Conservation (phyloP, 805 yeast species). For the Wickerhamiella dianesei region DNA sequence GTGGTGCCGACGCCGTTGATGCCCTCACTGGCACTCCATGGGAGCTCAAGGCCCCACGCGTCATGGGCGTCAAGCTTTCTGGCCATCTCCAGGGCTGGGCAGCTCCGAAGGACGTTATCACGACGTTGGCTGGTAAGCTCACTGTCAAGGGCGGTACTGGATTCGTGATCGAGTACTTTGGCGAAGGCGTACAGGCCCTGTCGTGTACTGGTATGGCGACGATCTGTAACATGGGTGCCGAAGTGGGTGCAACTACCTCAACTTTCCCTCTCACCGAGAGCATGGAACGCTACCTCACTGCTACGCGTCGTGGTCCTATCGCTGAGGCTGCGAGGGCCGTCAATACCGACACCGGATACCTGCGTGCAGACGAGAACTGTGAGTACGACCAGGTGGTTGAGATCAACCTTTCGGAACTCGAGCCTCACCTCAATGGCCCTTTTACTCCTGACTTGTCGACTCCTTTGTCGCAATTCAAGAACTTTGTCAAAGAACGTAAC, state of each 20-base stretch:
- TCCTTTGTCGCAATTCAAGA: constrained; percentile 70
- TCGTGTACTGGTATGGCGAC: constrained; percentile 99
- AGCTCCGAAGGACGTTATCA: constrained; percentile 91
- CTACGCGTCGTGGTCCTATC: constrained; percentile 73
- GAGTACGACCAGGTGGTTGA: constrained; percentile 88
- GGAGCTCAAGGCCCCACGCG: constrained; percentile 96
- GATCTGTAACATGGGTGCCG: constrained; percentile 99
- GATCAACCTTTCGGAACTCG: constrained; percentile 71
- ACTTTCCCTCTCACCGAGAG: constrained; percentile 88
- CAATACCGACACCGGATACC: constrained; percentile 40
- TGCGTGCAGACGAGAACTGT: constrained; percentile 76
- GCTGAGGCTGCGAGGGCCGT: constrained; percentile 65
- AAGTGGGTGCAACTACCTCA: constrained; percentile 96
- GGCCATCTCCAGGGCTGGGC: constrained; percentile 92
- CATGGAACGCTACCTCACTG: constrained; percentile 61
- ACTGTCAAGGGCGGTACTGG: constrained; percentile 99
- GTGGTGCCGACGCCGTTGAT: constrained; percentile 99
- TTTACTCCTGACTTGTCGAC: constrained; percentile 97
- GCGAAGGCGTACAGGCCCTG: constrained; percentile 84
- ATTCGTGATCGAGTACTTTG: constrained; percentile 88
- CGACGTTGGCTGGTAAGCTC: constrained; percentile 82
- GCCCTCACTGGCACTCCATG: constrained; percentile 88
- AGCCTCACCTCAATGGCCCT: constrained; percentile 96
- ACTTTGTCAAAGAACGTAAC: constrained; percentile 51
- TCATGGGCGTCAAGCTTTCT: constrained; percentile 86